Evolutionary conservation across 2,329 filamentous ascomycete species (phyloP).

Genomic region (Hawksworthiomyces lignivorus): DNA sequence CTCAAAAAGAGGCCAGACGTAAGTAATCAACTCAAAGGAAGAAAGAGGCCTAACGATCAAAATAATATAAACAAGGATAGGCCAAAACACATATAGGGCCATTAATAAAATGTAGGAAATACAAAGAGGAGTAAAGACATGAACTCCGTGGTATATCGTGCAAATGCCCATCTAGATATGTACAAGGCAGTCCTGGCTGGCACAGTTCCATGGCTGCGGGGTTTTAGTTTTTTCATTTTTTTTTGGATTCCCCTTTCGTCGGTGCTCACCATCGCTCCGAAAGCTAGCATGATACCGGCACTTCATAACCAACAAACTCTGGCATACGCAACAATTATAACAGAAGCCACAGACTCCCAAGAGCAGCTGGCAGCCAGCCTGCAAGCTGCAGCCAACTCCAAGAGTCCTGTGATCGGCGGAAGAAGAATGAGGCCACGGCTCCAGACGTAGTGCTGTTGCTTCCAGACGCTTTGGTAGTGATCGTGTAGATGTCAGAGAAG

Average conservation of each 20-base stretch:
- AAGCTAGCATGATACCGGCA: too few relatives aligned
- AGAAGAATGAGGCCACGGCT: slow-evolving; percentile 20
- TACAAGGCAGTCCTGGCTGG: not conserved
- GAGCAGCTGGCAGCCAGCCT: slow-evolving; percentile 35
- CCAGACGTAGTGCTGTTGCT: slow-evolving; percentile 23
- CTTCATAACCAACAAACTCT: too few relatives aligned
- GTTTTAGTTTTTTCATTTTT: too few relatives aligned
- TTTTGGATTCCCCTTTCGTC: too few relatives aligned
- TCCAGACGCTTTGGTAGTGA: slow-evolving; percentile 37
- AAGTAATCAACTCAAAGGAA: too few relatives aligned
- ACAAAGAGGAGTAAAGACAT: not conserved
- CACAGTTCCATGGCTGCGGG: too few relatives aligned
- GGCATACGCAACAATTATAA: too few relatives aligned
- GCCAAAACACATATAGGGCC: too few relatives aligned
- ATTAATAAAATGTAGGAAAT: not conserved
- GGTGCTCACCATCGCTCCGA: too few relatives aligned
- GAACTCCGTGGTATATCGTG: not conserved
- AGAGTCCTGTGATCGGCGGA: slow-evolving; percentile 15
- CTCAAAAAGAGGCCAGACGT: too few relatives aligned
- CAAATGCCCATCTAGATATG: slow-evolving; percentile 8
- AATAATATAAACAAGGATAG: too few relatives aligned
- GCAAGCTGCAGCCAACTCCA: slow-evolving; percentile 21
- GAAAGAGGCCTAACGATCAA: too few relatives aligned
- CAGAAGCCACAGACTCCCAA: slow-evolving; percentile 31
- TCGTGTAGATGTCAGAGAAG: slow-evolving; percentile 70